Conservation (phyloP, 2,329 filamentous ascomycete species). For the Cladosporium cucumerinum region DNA sequence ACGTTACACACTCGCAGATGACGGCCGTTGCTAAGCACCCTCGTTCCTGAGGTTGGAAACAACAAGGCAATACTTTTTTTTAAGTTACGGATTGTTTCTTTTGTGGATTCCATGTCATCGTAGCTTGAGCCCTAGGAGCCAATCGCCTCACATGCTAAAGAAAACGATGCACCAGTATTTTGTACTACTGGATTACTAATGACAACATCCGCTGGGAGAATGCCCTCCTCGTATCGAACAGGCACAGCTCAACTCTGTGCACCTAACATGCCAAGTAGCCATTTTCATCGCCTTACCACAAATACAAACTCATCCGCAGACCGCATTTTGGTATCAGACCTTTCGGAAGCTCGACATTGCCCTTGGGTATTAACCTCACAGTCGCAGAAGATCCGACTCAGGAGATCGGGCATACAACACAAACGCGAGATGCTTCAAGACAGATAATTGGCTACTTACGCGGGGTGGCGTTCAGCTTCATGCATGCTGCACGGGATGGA, state of each 20-base stretch:
- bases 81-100: not conserved
- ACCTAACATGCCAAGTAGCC: not conserved
- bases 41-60: not conserved
- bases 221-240: accelerated
- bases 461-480: not conserved
- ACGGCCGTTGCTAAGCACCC: not conserved
- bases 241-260: not conserved
- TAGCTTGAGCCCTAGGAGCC: not conserved
- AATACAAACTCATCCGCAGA: not conserved
- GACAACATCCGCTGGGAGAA: not conserved
- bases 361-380: too few relatives aligned
- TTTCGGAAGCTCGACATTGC: not conserved
- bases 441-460: not conserved
- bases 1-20: not conserved
- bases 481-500: not conserved
- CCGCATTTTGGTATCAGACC: not conserved
- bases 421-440: not conserved
- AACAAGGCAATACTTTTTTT: not conserved
- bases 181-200: not conserved
- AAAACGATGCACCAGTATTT: not conserved
- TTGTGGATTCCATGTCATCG: not conserved
- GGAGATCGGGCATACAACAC: not conserved
- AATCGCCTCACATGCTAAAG: not conserved
- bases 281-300: not conserved
- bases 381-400: not conserved